Evolutionary conservation across 768 basidiomycete species (phyloP).

Genomic region (Chalciporus piperatus): DNA sequence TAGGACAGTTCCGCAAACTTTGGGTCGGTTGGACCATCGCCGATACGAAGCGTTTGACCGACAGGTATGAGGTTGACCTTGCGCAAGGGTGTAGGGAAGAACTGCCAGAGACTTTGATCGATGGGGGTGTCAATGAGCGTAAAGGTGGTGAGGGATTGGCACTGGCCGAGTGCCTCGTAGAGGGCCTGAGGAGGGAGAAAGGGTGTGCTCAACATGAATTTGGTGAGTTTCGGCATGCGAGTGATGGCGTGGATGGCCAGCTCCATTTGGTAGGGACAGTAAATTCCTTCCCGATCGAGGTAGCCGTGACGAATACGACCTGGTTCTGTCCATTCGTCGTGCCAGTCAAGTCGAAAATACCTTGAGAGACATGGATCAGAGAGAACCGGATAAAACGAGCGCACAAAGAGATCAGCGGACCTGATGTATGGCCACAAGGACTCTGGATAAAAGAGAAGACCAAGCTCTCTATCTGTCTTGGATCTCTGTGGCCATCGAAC

Average conservation of each 20-base stretch:
- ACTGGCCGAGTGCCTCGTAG: constrained; percentile 28
- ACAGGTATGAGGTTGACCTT: constrained; percentile 31
- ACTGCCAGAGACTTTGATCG: constrained; percentile 33
- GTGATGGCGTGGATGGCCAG: constrained; percentile 24
- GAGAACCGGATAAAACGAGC: neutral
- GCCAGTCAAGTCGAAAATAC: constrained; percentile 34
- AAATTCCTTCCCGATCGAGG: constrained; percentile 32
- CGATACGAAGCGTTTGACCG: constrained; percentile 34
- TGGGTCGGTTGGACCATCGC: constrained; percentile 33
- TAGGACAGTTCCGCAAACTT: constrained; percentile 31
- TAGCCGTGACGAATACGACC: constrained; percentile 32
- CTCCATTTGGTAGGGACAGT: constrained; percentile 28
- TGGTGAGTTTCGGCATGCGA: constrained; percentile 30
- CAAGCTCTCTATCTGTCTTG: constrained; percentile 21
- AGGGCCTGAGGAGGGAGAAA: constrained; percentile 32
- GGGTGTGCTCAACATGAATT: constrained; percentile 29
- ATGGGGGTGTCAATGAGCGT: constrained; percentile 33
- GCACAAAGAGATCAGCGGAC: constrained; percentile 6
- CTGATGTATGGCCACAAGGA: constrained; percentile 31
- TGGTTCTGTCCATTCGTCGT: constrained; percentile 37
- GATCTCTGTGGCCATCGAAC: constrained; percentile 33
- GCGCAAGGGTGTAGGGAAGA: constrained; percentile 24
- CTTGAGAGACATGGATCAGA: constrained; percentile 11
- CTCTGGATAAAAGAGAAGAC: constrained; percentile 31
- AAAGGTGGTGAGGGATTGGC: constrained; percentile 25